Conservation (phyloP, 2,329 filamentous ascomycete genomes). For the Xylariaceae sp. region DNA sequence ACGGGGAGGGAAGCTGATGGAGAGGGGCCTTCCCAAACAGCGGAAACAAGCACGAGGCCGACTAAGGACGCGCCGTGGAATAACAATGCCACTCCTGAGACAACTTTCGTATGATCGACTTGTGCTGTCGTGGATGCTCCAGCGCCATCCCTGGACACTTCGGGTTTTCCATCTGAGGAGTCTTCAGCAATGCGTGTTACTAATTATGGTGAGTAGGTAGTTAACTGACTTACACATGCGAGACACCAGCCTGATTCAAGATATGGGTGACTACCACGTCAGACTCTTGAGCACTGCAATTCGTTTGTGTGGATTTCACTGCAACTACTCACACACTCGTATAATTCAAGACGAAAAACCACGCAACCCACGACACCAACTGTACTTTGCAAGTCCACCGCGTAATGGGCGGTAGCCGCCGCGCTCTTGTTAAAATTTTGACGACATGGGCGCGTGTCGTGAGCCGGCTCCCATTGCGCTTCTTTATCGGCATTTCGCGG, state of each 20-base stretch:
- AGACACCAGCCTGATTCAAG: neutral
- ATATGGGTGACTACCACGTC: neutral
- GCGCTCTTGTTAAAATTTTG: neutral
- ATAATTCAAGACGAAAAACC: conserved; percentile 7
- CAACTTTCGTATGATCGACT: neutral
- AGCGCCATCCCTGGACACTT: neutral
- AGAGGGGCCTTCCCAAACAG: neutral
- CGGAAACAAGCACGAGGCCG: neutral
- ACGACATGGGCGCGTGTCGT: neutral
- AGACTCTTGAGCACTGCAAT: neutral
- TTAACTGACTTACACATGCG: neutral
- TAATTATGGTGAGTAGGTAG: neutral
- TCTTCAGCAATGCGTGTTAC: neutral
- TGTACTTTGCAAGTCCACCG: conserved; percentile 2
- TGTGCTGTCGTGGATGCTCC: neutral
- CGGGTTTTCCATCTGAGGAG: neutral
- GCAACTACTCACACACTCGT: conserved; percentile 2
- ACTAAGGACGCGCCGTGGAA: neutral
- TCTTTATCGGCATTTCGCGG: neutral
- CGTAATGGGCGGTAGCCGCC: conserved; percentile 1
- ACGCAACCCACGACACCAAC: conserved; percentile 3
- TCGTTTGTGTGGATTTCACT: neutral
- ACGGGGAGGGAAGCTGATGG: neutral
- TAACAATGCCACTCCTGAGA: neutral
- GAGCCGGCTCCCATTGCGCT: neutral